Evolutionary conservation across 148 eudicot species (phyloP).

Genomic region (Heliosperma pusillum): DNA sequence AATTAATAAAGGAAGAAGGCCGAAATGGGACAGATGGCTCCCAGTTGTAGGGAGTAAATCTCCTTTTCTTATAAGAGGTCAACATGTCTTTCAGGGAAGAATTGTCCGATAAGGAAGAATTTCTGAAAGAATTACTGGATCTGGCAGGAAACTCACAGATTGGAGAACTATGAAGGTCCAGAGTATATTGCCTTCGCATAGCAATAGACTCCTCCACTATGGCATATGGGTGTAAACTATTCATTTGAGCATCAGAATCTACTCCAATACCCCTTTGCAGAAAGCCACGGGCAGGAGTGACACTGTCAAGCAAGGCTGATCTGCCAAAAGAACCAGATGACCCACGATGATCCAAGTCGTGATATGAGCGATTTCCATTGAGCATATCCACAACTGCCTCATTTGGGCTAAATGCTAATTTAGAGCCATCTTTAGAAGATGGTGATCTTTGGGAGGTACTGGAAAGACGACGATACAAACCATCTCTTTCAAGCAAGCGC

Average conservation of each 20-base stretch:
- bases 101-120: slow-evolving; percentile 31
- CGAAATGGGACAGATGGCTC: slow-evolving; percentile 82
- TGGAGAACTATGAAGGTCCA: slow-evolving; percentile 28
- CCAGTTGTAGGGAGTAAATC: slow-evolving; percentile 57
- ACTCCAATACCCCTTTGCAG: slow-evolving; percentile 24
- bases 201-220: slow-evolving; percentile 36
- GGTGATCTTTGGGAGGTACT: slow-evolving; percentile 24
- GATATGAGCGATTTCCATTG: slow-evolving; percentile 29
- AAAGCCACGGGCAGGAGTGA: slow-evolving; percentile 19
- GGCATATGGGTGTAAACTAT: slow-evolving; percentile 25
- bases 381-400: slow-evolving; percentile 32
- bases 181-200: slow-evolving; percentile 30
- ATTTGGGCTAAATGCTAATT: slow-evolving; percentile 22
- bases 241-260: slow-evolving; percentile 22
- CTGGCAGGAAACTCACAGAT: slow-evolving; percentile 18
- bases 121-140: slow-evolving; percentile 25
- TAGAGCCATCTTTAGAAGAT: slow-evolving; percentile 28
- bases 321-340: slow-evolving; percentile 24
- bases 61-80: slow-evolving; percentile 30
- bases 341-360: slow-evolving; percentile 18
- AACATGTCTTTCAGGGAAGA: slow-evolving; percentile 33
- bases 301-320: slow-evolving; percentile 22
- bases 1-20: slow-evolving; percentile 46
- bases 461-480: slow-evolving; percentile 26
- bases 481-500: slow-evolving; percentile 23